Base-by-base conservation (phyloP, 1,139 yeast species). In the Taphrina deformans region DNA sequence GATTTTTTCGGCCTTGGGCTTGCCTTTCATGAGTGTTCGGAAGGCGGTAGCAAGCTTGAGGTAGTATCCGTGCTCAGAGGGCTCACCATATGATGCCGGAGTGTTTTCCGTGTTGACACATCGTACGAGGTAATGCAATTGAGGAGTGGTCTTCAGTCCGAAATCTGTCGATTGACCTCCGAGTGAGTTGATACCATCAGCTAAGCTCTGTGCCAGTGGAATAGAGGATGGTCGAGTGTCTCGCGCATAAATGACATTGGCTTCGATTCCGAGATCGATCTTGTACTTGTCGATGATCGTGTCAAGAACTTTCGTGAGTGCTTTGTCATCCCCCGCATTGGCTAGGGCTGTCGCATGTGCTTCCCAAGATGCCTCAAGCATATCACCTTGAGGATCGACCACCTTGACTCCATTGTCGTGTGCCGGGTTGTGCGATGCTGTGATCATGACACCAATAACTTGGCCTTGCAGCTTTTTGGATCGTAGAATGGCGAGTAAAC, bases 391-490 rank as follows among this genome's bases (percentile, higher is more conserved):
- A 0, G 99, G 98, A 71, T 93, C 99, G 45, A 92, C 91, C 26
- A 93, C 81, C 77, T 93, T 93, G 66, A 93, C 96, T n/a, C 99
- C 99, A 71, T 93, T 93, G 73, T 93, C 99, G 61, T 80, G 81
- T 0, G 98, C 96, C 0, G 98, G 98, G 72, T 93, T 93, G 75
- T 93, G 99, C 1, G 97, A 89, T 0, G 99, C 99, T 1, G 99
- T 95, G 72, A 95, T 86, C 98, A 95, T 93, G 10, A 91, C 87
- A 12, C 80, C 80, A 55, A 92, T 83, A 23, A 89, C 83, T 72
- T 87, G 79, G 1, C 96, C 91, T 1, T 78, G 77, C 56, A 88
- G 78, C 70, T 79, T 82, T 69, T 87, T 83, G 26, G 98, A 91
- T 73, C 99, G 82, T 70, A 93, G 79, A 3, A 87, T 79, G 0